Percentiles rank a stretch among this genome's conserved stretches.
Conservation (phyloP, 495 filamentous ascomycete species). For the Penicillium paxilli region DNA sequence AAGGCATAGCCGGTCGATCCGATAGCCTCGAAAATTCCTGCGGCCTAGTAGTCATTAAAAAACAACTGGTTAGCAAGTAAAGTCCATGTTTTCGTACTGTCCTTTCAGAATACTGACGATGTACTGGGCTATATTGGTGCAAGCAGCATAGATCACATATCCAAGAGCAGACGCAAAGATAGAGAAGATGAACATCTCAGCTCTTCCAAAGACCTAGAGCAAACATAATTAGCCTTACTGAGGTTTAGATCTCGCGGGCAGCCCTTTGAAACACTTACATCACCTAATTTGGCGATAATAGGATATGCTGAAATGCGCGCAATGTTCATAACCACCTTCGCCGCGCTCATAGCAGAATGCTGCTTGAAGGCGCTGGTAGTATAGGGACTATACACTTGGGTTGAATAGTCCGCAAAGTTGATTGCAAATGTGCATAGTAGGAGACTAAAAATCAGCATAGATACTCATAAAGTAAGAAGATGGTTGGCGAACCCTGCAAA, state of each 20-base stretch:
- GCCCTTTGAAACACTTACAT: slow-evolving; percentile 9
- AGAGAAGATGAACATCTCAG: slow-evolving; percentile 27
- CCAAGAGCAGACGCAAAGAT: slow-evolving; percentile 13
- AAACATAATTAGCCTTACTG: too few species aligned
- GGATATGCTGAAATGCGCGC: slow-evolving; percentile 25
- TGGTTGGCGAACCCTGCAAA: slow-evolving; percentile 15
- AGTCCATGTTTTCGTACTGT: too few species aligned
- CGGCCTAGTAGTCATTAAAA: slow-evolving; percentile 7
- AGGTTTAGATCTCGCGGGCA: too few species aligned
- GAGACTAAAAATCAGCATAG: slow-evolving; percentile 9
- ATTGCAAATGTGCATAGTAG: slow-evolving; percentile 24
- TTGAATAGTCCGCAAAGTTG: slow-evolving; percentile 25
- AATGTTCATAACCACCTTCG: slow-evolving; percentile 25
- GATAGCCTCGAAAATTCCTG: slow-evolving; percentile 26
- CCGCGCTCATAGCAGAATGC: slow-evolving; percentile 27
- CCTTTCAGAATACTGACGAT: slow-evolving; percentile 19
- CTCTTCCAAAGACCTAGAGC: slow-evolving; percentile 11
- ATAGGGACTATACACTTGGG: slow-evolving; percentile 22
- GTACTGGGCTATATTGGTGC: slow-evolving; percentile 23
- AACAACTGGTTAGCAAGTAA: background rate
- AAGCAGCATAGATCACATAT: slow-evolving; percentile 22
- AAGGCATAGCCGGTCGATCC: slow-evolving; percentile 28
- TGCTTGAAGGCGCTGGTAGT: slow-evolving; percentile 25
- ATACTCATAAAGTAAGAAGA: background rate
- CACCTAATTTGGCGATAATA: slow-evolving; percentile 26